Conservation (phyloP, 1,139 yeast genomes). For the Suhomyces choctaworum region DNA sequence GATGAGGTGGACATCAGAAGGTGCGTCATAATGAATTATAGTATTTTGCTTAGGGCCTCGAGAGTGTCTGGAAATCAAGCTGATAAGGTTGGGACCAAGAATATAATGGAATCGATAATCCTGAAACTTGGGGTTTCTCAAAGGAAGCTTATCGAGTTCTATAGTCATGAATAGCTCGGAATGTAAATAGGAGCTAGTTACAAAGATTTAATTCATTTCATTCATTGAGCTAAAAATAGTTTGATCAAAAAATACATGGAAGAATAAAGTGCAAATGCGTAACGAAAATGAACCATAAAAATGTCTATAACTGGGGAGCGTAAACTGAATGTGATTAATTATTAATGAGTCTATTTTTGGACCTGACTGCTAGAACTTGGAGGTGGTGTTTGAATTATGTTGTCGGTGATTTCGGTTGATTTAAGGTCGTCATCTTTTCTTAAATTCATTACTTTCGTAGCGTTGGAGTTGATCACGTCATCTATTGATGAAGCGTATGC, state of each 20-base stretch:
- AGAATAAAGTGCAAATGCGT: constrained; percentile 7
- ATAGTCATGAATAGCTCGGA: constrained; percentile 24
- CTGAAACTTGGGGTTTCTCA: constrained; percentile 34
- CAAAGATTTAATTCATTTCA: constrained; percentile 3
- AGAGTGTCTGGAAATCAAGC: constrained; percentile 12
- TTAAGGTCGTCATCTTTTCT: constrained; percentile 16
- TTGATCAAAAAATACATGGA: constrained; percentile 9
- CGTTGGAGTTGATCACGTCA: constrained; percentile 19
- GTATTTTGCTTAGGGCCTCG: constrained; percentile 30
- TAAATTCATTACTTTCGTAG: constrained; percentile 18
- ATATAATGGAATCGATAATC: constrained; percentile 25
- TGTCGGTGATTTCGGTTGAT: constrained; percentile 14
- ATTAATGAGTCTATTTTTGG: constrained; percentile 12
- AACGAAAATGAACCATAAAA: constrained; percentile 4
- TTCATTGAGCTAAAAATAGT: constrained; percentile 5
- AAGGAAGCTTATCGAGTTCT: constrained; percentile 39
- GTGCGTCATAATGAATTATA: constrained; percentile 42
- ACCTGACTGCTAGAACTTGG: constrained; percentile 19
- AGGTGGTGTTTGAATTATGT: constrained; percentile 24
- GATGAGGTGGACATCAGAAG: constrained; percentile 43
- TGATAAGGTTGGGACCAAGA: constrained; percentile 13
- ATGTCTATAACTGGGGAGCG: constrained; percentile 5
- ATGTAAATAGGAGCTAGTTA: neutral
- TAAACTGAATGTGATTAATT: constrained; percentile 2
- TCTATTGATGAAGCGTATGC: constrained; percentile 15